Conservation (phyloP, 208 protist species). For the Trypanosoma avium region DNA sequence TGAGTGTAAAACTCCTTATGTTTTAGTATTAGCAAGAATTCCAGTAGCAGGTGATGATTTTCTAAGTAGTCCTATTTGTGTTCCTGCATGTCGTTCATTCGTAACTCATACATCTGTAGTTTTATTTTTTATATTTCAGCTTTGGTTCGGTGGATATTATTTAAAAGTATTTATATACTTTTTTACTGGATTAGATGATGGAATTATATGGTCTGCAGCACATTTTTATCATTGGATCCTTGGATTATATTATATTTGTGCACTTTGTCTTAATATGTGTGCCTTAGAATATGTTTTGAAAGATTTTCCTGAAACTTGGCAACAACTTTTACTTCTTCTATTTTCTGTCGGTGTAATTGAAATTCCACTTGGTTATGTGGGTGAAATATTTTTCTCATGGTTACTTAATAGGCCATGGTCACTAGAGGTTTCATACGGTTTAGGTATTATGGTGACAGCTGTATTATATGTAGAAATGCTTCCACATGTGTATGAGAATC, state of each 20-base stretch:
- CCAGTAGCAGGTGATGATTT: constrained; percentile 6
- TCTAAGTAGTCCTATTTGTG: constrained; percentile 14
- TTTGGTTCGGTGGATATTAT: constrained; percentile 29
- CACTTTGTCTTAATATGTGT: constrained; percentile 15
- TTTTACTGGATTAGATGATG: constrained; percentile 23
- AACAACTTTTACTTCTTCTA: constrained; percentile 24
- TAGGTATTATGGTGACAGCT: constrained; percentile 21
- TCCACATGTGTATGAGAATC: constrained; percentile 17
- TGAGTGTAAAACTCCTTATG: constrained; percentile 35
- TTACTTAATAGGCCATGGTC: constrained; percentile 16
- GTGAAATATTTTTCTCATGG: constrained; percentile 19
- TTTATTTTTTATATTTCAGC: constrained; percentile 14
- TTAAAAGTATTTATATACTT: constrained; percentile 27
- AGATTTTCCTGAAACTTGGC: constrained; percentile 22
- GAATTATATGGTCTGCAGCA: constrained; percentile 24
- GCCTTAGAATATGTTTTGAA: constrained; percentile 17
- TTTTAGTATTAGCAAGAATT: constrained; percentile 17
- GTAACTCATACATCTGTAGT: not conserved
- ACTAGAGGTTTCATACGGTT: constrained; percentile 25
- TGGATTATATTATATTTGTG: constrained; percentile 22
- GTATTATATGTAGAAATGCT: constrained; percentile 21
- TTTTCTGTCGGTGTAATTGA: constrained; percentile 19
- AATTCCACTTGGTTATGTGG: constrained; percentile 26
- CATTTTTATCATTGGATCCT: constrained; percentile 31
- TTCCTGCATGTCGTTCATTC: constrained; percentile 9